Base-by-base conservation (phyloP, 768 basidiomycete species). In the Lactarius sp. region DNA sequence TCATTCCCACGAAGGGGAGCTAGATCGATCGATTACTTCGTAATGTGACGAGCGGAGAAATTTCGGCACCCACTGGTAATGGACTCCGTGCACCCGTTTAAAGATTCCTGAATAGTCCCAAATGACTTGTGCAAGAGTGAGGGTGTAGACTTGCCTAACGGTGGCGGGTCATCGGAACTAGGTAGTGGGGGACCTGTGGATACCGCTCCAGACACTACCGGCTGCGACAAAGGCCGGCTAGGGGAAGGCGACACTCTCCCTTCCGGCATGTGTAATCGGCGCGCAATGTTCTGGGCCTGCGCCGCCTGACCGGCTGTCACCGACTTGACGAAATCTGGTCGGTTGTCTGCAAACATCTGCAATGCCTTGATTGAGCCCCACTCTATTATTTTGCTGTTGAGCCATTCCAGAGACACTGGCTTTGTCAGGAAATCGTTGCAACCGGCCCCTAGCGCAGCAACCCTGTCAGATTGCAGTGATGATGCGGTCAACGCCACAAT, bases 371-470 rank as follows among this genome's bases (percentile, higher is more conserved):
- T 98, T 3, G 93, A 96, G 0, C 97, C 97, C 97, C 97, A 99
- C 74, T 99, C 97, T 65, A 96, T 92, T 72, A 98, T 95, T 79
- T 99, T 99, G 78, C 87, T 92, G 73, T 98, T 94, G 56, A 99
- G 79, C 97, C 97, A 99, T 51, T 88, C 80, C 34, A 97, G 79
- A 7, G 92, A 93, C 36, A 99, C 96, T 0, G 97, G 97, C 71
- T 99, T 99, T 47, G 95, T 98, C 54, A 99, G 75, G 76, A 98
- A 99, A 74, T 99, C 97, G 70, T 99, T 98, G 77, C 97, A 99
- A 6, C 97, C 97, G 2, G 97, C 97, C 5, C 92, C 95, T 44
- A 99, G 86, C n/a, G 97, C 97, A 20, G 88, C 88, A 52, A 98
- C 92, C 78, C 97, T 87, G 79, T 99, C 97, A 65, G 85, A 87